Evolutionary conservation across 129 eudicot genomes (phyloP).

Genomic region (Smallanthus sonchifolius): DNA sequence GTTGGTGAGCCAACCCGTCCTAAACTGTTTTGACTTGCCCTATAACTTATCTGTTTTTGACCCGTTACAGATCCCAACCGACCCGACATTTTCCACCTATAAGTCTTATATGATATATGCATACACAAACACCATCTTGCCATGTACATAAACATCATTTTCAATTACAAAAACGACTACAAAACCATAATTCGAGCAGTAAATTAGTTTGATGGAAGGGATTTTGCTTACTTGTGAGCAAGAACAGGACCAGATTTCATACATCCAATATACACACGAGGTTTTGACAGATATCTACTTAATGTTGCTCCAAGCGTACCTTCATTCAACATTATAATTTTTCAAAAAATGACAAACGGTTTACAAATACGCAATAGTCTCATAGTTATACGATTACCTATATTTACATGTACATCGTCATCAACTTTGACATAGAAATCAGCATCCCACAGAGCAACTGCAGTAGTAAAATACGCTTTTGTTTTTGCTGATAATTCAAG

Average conservation of each 20-base stretch:
- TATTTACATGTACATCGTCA: slow-evolving; percentile 86
- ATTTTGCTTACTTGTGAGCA: slow-evolving; percentile 61
- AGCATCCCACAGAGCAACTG: slow-evolving; percentile 84
- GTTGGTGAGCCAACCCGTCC: neutral
- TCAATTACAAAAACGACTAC: neutral
- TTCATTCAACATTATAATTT: slow-evolving; percentile 32
- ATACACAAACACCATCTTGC: neutral
- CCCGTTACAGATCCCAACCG: neutral
- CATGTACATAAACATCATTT: neutral
- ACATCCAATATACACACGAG: slow-evolving; percentile 84
- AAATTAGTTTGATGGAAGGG: neutral
- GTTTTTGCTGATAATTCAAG: slow-evolving; percentile 90
- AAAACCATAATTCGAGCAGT: neutral
- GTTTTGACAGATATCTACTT: slow-evolving; percentile 56
- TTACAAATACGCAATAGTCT: neutral
- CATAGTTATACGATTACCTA: slow-evolving; percentile 38
- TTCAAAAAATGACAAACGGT: neutral
- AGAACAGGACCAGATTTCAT: slow-evolving; percentile 98
- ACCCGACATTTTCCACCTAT: neutral
- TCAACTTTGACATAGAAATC: slow-evolving; percentile 92
- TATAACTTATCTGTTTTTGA: neutral
- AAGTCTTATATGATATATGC: neutral
- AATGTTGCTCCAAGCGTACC: slow-evolving; percentile 80
- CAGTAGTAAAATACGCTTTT: slow-evolving; percentile 68
- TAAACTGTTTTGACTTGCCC: neutral